Base-by-base conservation (phyloP, 208 protist species). In the Vickermania spadyakhi region DNA sequence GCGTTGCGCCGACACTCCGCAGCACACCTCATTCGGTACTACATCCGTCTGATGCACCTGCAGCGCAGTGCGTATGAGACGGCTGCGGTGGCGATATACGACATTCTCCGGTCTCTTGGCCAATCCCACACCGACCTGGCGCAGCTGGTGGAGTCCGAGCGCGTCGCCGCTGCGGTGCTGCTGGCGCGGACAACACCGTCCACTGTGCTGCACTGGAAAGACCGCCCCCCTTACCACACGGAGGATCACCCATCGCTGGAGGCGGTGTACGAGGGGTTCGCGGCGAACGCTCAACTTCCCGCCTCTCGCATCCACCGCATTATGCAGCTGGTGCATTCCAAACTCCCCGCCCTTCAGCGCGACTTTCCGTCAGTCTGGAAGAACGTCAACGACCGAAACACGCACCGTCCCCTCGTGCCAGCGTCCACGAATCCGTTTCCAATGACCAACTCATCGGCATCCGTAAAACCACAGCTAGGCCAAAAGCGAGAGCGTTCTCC, bases 1-100 rank as follows among this genome's bases (percentile, higher is more conserved):
- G 57, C 41, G 2, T 51, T 87, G 23, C 66, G 73, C 4, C 45
- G 55, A 11, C 56, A 68, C 29, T 79, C 74, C 61, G 70, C 64
- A 18, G 59, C 68, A 4, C 73, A 85, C 52, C 67, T 92, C 0
- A 53, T 84, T 0, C 63, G 64, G n/a, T 70, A 75, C 65, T 92
- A 92, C 56, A 56, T 92, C 1, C 73, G 75, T 29, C 74, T 84
- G 22, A 67, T 87, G 31, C 66, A 81, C 29, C 64, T 89, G 28
- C 79, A 75, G 29, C 59, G 86, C 27, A 76, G 66, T 36, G 52
- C 62, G 3, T 92, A 84, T 70, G 68, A 83, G 56, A 58, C 58
- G 52, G 70, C 75, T n/a, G 81, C 79, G 11, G 52, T 60, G n/a
- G 79, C 66, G 1, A 31, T 92, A 0, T 49, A 71, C 41, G 62